Evolutionary conservation across 805 yeast genomes (phyloP).

Genomic region (Cyberlindnera bimundalis): DNA sequence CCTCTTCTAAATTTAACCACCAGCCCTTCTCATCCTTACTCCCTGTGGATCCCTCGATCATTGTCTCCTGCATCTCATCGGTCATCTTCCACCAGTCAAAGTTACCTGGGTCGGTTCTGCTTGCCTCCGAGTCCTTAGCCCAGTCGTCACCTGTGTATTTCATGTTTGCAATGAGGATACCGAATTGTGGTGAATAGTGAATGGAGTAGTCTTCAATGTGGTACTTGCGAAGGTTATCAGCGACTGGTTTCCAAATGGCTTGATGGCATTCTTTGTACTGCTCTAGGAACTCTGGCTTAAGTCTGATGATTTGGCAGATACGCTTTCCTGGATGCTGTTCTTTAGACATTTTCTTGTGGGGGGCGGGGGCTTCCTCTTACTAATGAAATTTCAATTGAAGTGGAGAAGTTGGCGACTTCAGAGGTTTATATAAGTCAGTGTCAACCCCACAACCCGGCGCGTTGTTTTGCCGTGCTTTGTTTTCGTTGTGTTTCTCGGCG

Average conservation of each 20-base stretch:
- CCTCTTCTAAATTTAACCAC: conserved; percentile 38
- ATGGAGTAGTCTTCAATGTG: conserved; percentile 42
- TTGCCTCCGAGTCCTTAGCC: conserved; percentile 33
- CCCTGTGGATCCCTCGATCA: conserved; percentile 36
- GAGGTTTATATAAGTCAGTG: no score
- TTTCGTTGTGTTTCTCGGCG: no score
- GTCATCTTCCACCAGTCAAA: conserved; percentile 40
- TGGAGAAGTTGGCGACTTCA: no score
- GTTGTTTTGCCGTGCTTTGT: no score
- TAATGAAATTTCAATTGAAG: no score
- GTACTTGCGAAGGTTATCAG: conserved; percentile 31
- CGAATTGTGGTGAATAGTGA: conserved; percentile 32
- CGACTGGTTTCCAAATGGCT: conserved; percentile 32
- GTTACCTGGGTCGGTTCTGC: conserved; percentile 35
- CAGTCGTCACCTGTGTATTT: conserved; percentile 39
- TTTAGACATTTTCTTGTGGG: conserved; percentile 3
- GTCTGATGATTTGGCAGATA: conserved; percentile 37
- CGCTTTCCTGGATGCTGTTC: conserved; percentile 34
- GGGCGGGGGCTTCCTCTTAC: no score
- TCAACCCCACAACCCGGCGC: no score
- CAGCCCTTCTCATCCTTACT: conserved; percentile 37
- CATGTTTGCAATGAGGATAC: conserved; percentile 34
- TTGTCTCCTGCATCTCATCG: conserved; percentile 37
- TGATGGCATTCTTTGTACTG: conserved; percentile 35
- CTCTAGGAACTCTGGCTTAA: conserved; percentile 37